Conservation (phyloP, 345 rosid species). For the Linum trigynum region DNA sequence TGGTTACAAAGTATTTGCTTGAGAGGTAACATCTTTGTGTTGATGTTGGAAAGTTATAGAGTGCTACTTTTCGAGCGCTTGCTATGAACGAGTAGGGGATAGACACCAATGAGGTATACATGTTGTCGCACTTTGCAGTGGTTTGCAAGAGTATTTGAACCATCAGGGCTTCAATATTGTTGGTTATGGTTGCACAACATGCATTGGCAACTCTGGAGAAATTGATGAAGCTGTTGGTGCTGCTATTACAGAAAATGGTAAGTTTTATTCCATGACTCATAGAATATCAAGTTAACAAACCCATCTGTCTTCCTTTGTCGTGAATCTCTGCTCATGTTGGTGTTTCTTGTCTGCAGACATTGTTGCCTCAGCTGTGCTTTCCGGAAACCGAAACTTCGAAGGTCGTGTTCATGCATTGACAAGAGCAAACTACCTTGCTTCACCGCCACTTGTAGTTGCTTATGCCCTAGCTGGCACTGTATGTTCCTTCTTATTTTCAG, state of each 20-base stretch:
- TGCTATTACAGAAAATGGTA: slow-evolving; percentile 90
- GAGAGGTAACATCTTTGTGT: slow-evolving; percentile 40
- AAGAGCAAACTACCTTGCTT: slow-evolving; percentile 98
- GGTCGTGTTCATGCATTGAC: slow-evolving; percentile 99
- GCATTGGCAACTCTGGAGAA: slow-evolving; percentile 98
- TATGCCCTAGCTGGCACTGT: slow-evolving; percentile 99
- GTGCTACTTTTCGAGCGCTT: neutral
- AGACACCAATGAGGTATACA: neutral
- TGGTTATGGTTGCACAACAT: slow-evolving; percentile 97
- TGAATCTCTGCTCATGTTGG: neutral
- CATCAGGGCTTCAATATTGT: slow-evolving; percentile 91
- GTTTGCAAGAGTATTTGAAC: slow-evolving; percentile 76
- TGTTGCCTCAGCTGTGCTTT: slow-evolving; percentile 87
- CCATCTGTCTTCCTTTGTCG: neutral
- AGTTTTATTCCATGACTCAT: neutral
- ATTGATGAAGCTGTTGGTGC: slow-evolving; percentile 86
- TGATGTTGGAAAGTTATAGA: neutral
- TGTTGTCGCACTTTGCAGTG: slow-evolving; percentile 42
- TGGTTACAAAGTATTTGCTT: slow-evolving; percentile 81
- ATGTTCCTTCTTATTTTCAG: slow-evolving; percentile 7
- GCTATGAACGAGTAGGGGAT: neutral
- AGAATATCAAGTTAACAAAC: neutral
- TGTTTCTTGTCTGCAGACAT: slow-evolving; percentile 42
- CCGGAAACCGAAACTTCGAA: slow-evolving; percentile 96
- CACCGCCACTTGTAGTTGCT: slow-evolving; percentile 96